Evolutionary conservation across 1,139 yeast genomes (phyloP).

Genomic region (Hyphopichia wangnamkhiaoensis): DNA sequence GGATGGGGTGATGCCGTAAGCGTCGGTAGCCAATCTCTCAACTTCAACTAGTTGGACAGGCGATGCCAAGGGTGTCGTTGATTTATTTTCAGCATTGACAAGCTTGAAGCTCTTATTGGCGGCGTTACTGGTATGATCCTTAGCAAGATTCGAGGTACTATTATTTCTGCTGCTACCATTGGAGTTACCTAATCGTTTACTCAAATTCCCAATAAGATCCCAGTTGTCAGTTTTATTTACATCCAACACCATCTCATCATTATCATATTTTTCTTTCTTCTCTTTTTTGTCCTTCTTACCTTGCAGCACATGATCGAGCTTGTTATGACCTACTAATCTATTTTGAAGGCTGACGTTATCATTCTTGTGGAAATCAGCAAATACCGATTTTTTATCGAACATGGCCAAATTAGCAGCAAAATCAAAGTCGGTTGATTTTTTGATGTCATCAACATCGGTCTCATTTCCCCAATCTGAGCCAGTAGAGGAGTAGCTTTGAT

Average conservation of each 20-base stretch:
- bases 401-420: slow-evolving; percentile 79
- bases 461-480: slow-evolving; percentile 49
- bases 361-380: slow-evolving; percentile 68
- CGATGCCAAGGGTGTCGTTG: slow-evolving; percentile 60
- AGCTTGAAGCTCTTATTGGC: slow-evolving; percentile 17
- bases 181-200: slow-evolving; percentile 1
- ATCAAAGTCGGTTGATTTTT: slow-evolving; percentile 71
- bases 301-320: slow-evolving; percentile 29
- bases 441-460: slow-evolving; percentile 47
- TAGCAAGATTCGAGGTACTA: slow-evolving; percentile 6
- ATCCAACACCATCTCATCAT: slow-evolving; percentile 74
- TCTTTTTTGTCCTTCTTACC: slow-evolving; percentile 19
- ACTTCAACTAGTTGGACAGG: slow-evolving; percentile 84
- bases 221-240: slow-evolving; percentile 51
- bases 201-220: slow-evolving; percentile 44
- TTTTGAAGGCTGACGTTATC: slow-evolving; percentile 63
- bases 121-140: slow-evolving; percentile 8
- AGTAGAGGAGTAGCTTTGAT: slow-evolving; percentile 7
- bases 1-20: slow-evolving; percentile 50
- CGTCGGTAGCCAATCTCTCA: slow-evolving; percentile 59
- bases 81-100: slow-evolving; percentile 11
- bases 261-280: slow-evolving; percentile 55
- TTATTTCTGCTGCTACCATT: slow-evolving; percentile 8
- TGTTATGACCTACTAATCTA: slow-evolving; percentile 78
- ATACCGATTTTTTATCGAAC: slow-evolving; percentile 80